phyloP scores from a whole-genome alignment of 1,284 basidiomycete species.

The Puccinia horiana region DNA sequence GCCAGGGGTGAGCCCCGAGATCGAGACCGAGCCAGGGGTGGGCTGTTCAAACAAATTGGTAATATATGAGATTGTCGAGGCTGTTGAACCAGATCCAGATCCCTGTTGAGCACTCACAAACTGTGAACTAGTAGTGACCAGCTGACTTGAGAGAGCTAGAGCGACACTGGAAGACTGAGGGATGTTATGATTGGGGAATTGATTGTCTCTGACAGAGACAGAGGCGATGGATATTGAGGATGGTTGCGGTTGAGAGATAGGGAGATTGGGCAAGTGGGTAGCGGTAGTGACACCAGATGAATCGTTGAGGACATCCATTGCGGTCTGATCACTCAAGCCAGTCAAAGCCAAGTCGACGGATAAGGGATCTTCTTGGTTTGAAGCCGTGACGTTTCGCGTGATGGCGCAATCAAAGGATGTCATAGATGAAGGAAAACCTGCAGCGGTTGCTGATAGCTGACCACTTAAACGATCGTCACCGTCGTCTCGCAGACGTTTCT shows the following conservation, averaged over 20 bases:
- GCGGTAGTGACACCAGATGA: neutral
- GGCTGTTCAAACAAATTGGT: slow-evolving; percentile 45
- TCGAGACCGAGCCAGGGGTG: slow-evolving; percentile 36
- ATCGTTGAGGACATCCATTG: slow-evolving; percentile 5
- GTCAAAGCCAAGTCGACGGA: neutral
- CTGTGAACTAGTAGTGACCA: slow-evolving; percentile 5
- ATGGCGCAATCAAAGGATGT: neutral
- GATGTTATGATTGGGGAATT: neutral
- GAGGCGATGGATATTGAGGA: slow-evolving; percentile 2
- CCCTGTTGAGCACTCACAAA: slow-evolving; percentile 26
- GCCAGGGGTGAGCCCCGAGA: slow-evolving; percentile 4
- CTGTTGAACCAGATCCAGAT: slow-evolving; percentile 32
- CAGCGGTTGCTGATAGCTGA: neutral
- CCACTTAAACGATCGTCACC: slow-evolving; percentile 1
- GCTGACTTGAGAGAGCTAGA: neutral
- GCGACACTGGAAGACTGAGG: slow-evolving; percentile 1
- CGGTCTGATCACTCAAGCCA: neutral
- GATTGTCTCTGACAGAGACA: neutral
- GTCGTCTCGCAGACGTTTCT: slow-evolving; percentile 32
- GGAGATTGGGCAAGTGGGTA: neutral
- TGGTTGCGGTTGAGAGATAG: neutral
- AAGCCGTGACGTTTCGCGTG: neutral
- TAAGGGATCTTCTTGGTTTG: neutral
- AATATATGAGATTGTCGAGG: slow-evolving; percentile 36
- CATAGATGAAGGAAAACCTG: neutral